phyloP scores from a whole-genome alignment of 2,329 filamentous ascomycete species.

The Talaromyces sp. region DNA sequence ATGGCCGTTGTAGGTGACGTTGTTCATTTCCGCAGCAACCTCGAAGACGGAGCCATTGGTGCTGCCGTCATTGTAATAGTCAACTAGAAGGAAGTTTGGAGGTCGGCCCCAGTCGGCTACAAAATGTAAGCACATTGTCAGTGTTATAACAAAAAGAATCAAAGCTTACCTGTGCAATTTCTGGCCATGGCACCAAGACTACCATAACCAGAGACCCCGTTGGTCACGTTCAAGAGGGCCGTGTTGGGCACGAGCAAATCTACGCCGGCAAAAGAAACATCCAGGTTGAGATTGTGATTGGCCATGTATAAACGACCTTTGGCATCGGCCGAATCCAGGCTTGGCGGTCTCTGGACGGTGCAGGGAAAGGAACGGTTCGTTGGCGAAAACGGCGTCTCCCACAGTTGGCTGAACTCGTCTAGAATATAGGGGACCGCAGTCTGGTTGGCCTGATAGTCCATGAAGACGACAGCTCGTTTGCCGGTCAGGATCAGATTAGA shows the following conservation, averaged over 20 bases:
- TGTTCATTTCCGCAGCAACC: conserved; percentile 65
- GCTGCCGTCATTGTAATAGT: conserved; percentile 73
- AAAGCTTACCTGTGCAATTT: conserved; percentile 51
- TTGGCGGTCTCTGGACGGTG: conserved; percentile 68
- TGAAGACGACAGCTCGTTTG: conserved; percentile 71
- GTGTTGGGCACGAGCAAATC: conserved; percentile 67
- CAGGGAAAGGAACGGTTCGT: conserved; percentile 68
- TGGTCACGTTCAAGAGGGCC: conserved; percentile 65
- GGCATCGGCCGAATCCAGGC: conserved; percentile 50
- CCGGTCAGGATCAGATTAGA: conserved; percentile 66
- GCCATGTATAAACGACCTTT: conserved; percentile 68
- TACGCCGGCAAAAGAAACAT: conserved; percentile 62
- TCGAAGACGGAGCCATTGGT: conserved; percentile 71
- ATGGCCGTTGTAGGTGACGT: conserved; percentile 59
- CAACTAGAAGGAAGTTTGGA: conserved; percentile 75
- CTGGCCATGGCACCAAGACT: conserved; percentile 60
- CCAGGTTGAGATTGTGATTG: conserved; percentile 86
- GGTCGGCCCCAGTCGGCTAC: conserved; percentile 56
- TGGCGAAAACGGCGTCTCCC: conserved; percentile 85
- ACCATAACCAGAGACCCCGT: conserved; percentile 59
- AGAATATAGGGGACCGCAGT: conserved; percentile 74
- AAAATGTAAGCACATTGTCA: conserved; percentile 14
- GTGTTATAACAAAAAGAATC: neutral
- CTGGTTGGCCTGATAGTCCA: conserved; percentile 83
- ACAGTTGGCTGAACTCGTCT: conserved; percentile 82